phyloP scores from a whole-genome alignment of 495 filamentous ascomycete genomes.

The Coniosporium apollinis region DNA sequence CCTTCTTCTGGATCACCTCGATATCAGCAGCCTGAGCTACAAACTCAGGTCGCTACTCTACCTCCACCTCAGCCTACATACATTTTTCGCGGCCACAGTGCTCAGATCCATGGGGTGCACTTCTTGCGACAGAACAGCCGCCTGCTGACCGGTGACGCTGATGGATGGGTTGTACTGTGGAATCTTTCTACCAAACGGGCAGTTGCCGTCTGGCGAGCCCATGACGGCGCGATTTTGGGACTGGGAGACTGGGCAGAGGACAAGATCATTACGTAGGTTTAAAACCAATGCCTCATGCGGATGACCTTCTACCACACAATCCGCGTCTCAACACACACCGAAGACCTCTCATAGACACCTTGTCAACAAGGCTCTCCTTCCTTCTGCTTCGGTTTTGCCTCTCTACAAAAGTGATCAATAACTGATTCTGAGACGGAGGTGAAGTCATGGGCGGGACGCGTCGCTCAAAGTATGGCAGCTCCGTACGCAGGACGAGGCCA shows the following conservation, averaged over 20 bases:
- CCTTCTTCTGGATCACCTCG: neutral
- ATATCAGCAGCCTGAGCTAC: slow-evolving; percentile 2
- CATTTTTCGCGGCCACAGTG: slow-evolving; percentile 72
- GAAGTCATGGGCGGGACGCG: slow-evolving; percentile 79
- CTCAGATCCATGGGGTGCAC: slow-evolving; percentile 61
- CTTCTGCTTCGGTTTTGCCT: too few relatives aligned
- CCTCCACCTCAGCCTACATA: slow-evolving; percentile 59
- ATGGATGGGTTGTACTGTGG: slow-evolving; percentile 83
- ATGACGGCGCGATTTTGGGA: slow-evolving; percentile 62
- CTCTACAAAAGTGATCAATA: too few relatives aligned
- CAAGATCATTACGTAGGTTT: slow-evolving; percentile 57
- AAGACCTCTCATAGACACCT: too few relatives aligned
- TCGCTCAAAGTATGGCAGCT: slow-evolving; percentile 76
- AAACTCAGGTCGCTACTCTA: slow-evolving; percentile 17
- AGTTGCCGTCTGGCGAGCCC: slow-evolving; percentile 73
- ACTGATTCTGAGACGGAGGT: neutral
- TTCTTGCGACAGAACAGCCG: slow-evolving; percentile 59
- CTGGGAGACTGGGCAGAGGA: slow-evolving; percentile 48
- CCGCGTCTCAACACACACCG: too few relatives aligned
- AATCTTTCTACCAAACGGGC: slow-evolving; percentile 66
- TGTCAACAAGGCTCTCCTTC: too few relatives aligned
- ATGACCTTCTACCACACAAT: too few relatives aligned
- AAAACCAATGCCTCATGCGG: slow-evolving; percentile 2
- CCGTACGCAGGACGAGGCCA: slow-evolving; percentile 36
- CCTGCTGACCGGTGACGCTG: slow-evolving; percentile 73